Base-by-base conservation (phyloP, 495 filamentous ascomycete genomes). In the Glutinoglossum americanum region DNA sequence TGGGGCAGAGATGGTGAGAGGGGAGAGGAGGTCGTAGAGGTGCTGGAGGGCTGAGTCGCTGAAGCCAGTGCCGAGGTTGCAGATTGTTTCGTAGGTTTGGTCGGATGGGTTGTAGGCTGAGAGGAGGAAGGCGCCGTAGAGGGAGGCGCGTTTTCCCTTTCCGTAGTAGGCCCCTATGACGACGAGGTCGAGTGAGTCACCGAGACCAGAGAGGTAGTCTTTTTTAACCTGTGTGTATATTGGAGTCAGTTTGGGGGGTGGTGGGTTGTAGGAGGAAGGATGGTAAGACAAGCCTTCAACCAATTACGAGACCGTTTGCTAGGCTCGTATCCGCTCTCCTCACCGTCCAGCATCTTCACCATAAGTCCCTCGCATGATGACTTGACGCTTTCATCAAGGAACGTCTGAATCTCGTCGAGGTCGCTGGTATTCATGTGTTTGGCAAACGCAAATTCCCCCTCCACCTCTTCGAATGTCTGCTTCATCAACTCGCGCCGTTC, bases 21-120 rank as follows among this genome's bases (percentile, higher is more conserved):
- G 72, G 0, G 73, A 78, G 27, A 98, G 77, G 51, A 79, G 72
- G 11, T 72, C 69, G 71, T 98, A 81, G 10, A 97, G 72, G 51
- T 88, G 83, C 63, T 93, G 83, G 3, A 98, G 80, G 3, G 85
- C 72, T 1, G 77, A 83, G 69, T 98, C 92, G 3, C 83, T 90
- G 69, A 98, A 98, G 0, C 92, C 92, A 1, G 92, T 98, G 59
- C 92, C 92, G 62, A 98, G 96, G 66, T 98, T 98, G 77, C 93
- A 98, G 26, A 97, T 82, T 0, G 86, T 92, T 69, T 98, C 93
- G 70, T 89, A 97, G 10, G 69, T 80, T 57, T 98, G 15, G 72
- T 76, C 44, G 66, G 72, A 1, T n/a, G 81, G 67, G 69, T 95
- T 96, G 73, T 93, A 95, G 68, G 89, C 94, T 1, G 89, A 93